Conservation (phyloP, 306 rosid genomes). For the Acacia acuminata region DNA sequence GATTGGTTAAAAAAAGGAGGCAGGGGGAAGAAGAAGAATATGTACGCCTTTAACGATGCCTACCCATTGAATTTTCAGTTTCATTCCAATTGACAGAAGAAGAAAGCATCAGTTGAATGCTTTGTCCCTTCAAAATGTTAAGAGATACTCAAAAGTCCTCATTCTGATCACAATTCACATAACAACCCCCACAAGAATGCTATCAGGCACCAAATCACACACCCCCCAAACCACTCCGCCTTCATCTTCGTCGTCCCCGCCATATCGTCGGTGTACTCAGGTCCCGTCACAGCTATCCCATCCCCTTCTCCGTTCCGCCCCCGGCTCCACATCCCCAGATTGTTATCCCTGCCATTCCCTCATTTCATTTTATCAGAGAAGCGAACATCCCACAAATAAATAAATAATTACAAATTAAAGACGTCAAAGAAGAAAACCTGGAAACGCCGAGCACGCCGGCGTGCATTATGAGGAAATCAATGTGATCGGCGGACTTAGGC, state of each 20-base stretch:
- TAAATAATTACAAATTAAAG: neutral
- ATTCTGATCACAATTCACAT: neutral
- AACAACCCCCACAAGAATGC: constrained; percentile 15
- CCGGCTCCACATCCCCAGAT: constrained; percentile 50
- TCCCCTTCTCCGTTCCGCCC: constrained; percentile 32
- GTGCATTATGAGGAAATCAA: constrained; percentile 64
- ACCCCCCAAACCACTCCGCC: neutral
- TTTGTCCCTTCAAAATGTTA: constrained; percentile 18
- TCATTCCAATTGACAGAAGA: constrained; percentile 33
- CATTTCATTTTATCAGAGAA: neutral
- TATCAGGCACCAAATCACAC: neutral
- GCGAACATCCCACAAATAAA: neutral
- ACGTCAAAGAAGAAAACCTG: constrained; percentile 39
- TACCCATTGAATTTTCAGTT: neutral
- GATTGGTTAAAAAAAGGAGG: neutral
- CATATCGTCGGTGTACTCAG: constrained; percentile 42
- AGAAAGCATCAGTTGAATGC: constrained; percentile 28
- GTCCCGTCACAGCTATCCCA: neutral
- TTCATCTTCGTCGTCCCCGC: neutral
- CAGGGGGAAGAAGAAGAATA: neutral
- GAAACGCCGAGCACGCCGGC: constrained; percentile 86
- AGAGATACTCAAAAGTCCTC: constrained; percentile 15
- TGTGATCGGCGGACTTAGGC: constrained; percentile 78
- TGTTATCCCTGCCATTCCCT: constrained; percentile 39
- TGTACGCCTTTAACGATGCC: constrained; percentile 31